Evolutionary conservation across 139 green algal genomes (phyloP), one percentile per base, ranked within the genome.

Genomic region (Chlamydomonas sp.): DNA sequence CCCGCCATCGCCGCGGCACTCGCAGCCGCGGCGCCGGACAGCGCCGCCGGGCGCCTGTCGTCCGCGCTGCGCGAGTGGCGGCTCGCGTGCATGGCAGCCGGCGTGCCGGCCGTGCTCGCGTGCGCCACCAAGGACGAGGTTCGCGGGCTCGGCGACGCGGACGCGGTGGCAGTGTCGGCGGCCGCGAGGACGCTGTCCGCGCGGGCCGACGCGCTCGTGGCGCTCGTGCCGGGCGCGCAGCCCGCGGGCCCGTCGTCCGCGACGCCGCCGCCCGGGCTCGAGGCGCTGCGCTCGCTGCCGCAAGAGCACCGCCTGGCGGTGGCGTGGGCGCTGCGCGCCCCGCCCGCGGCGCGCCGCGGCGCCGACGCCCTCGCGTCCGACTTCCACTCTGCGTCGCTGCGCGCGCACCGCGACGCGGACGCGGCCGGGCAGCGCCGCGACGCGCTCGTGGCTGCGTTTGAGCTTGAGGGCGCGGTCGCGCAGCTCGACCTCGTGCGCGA

Each of bases 381-480:
- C 8, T 22, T 66, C 8, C 33, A 66, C 59, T 48, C 6, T 5
- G 43, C 31, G 31, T 13, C 59, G 8, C 6, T 66, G 10, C 10
- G 33, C 4, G 31, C 31, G 8, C 33, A 66, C 33, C 10, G 33
- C 10, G 33, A 5, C 5, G 31, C 39, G 13, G 5, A 39, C 31
- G 26, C 31, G 13, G 59, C 39, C 5, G 26, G 8, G 31, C 10
- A 30, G 6, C 5, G 5, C 4, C 43, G n/a, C 43, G 59, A 66
- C 31, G 59, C 59, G 8, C 59, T 66, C 5, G 59, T 66, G 31
- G 24, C n/a, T 8, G 59, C 59, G 31, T 66, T 66, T 43, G 33
- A 30, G 5, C 59, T 66, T 26, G 59, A 66, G 59, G 8, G 59
- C 13, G 13, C 6, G 5, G 33, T 30, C 8, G 59, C 59, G n/a